A percentile compares a stretch with the other conserved stretches of the same genome.
Evolutionary conservation across 2,329 filamentous ascomycete genomes (phyloP).

Genomic region (Alternaria sp.): DNA sequence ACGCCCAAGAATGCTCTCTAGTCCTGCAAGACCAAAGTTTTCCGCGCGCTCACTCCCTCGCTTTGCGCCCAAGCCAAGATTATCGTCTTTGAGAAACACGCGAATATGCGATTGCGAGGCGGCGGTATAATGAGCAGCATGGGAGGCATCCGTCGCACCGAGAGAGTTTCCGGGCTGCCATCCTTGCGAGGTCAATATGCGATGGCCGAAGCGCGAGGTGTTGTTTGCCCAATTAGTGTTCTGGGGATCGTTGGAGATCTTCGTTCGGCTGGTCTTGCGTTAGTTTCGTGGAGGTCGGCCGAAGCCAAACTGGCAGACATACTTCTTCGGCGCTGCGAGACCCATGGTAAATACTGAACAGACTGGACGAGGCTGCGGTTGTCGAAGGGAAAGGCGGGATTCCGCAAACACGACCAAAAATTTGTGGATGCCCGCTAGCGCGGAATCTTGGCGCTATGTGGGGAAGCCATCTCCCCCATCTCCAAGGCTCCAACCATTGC

Average conservation of each 20-base stretch:
- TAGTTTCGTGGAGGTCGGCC: constrained; percentile 15
- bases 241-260: constrained; percentile 91
- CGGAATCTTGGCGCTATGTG: constrained; percentile 43
- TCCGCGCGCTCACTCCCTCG: constrained; percentile 72
- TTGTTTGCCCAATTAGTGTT: constrained; percentile 93
- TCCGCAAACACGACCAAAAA: constrained; percentile 31
- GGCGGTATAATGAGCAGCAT: constrained; percentile 78
- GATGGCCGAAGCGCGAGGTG: constrained; percentile 85
- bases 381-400: constrained; percentile 22
- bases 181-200: constrained; percentile 85
- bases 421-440: constrained; percentile 41
- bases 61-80: constrained; percentile 85
- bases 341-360: constrained; percentile 63
- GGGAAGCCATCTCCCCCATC: constrained; percentile 16
- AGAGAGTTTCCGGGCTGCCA: constrained; percentile 89
- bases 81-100: constrained; percentile 88
- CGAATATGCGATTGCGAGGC: constrained; percentile 88
- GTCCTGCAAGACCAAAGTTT: constrained; percentile 84
- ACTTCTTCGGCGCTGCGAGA: constrained; percentile 74
- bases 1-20: constrained; percentile 85
- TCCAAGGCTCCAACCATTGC: neutral
- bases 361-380: constrained; percentile 13
- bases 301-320: constrained; percentile 33
- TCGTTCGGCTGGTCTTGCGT: constrained; percentile 62
- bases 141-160: constrained; percentile 78